A percentile compares a stretch with the other conserved stretches of the same genome.
phyloP scores from a whole-genome alignment of 768 basidiomycete genomes.

The Dentipellis fragilis region DNA sequence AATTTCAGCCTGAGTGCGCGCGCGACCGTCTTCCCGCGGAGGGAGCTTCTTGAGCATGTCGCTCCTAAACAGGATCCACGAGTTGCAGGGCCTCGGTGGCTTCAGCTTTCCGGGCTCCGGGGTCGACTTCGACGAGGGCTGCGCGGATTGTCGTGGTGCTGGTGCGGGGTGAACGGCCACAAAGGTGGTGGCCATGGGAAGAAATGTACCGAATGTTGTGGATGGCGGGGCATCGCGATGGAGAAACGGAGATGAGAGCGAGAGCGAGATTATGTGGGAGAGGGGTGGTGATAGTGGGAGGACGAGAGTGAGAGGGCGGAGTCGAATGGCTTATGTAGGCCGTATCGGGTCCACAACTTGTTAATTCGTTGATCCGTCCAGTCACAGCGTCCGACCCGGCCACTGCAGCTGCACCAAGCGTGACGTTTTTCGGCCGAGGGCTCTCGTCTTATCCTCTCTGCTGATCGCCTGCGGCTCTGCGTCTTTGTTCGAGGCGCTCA shows the following conservation, averaged over 20 bases:
- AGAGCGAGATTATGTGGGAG: neutral
- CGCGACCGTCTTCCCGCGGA: constrained; percentile 14
- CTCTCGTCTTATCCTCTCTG: neutral
- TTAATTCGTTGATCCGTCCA: constrained; percentile 1
- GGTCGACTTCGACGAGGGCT: neutral
- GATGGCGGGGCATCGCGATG: neutral
- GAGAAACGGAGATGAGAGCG: neutral
- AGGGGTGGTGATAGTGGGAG: too few species aligned
- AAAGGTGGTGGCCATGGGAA: neutral
- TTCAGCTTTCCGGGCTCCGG: constrained; percentile 1
- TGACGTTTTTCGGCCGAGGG: neutral
- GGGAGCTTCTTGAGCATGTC: constrained; percentile 28
- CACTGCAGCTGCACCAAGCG: neutral
- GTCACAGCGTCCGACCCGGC: constrained; percentile 1
- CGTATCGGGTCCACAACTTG: constrained; percentile 2
- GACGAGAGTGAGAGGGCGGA: neutral
- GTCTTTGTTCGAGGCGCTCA: too few species aligned
- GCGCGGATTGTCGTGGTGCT: neutral
- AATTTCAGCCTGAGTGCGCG: constrained; percentile 30
- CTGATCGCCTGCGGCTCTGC: too few species aligned
- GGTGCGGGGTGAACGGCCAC: neutral
- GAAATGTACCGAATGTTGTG: neutral
- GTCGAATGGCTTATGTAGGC: constrained; percentile 2
- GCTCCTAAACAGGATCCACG: constrained; percentile 43
- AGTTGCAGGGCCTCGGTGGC: constrained; percentile 33